Evolutionary conservation across 2,329 filamentous ascomycete genomes (phyloP).

Genomic region (Ophiocordyceps polyrhachis-furcata): DNA sequence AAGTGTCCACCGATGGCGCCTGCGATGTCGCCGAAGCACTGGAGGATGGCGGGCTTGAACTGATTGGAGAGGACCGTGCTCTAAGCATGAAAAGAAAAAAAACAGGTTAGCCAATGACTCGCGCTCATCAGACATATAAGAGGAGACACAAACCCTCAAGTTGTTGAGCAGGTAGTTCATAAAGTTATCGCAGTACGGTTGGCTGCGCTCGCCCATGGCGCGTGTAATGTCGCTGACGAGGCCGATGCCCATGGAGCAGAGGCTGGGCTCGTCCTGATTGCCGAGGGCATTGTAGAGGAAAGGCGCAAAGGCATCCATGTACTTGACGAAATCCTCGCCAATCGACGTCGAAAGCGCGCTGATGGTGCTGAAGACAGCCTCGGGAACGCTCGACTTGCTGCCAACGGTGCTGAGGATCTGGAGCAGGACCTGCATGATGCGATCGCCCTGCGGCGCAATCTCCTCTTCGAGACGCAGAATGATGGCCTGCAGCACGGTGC

Average conservation of each 20-base stretch:
- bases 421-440: conserved; percentile 80
- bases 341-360: conserved; percentile 82
- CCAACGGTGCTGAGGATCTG: conserved; percentile 61
- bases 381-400: conserved; percentile 81
- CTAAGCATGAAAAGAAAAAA: conserved; percentile 28
- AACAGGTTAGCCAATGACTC: not conserved
- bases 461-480: conserved; percentile 82
- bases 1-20: conserved; percentile 84
- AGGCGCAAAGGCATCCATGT: conserved; percentile 89
- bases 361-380: conserved; percentile 81
- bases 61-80: conserved; percentile 80
- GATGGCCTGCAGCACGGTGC: conserved; percentile 79
- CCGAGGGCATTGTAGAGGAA: conserved; percentile 87
- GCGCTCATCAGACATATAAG: not conserved
- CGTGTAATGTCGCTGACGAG: conserved; percentile 92
- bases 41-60: conserved; percentile 94
- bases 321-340: conserved; percentile 85
- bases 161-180: conserved; percentile 97
- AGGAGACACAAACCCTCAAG: conserved; percentile 43
- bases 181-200: conserved; percentile 90
- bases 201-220: conserved; percentile 73
- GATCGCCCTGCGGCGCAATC: conserved; percentile 74
- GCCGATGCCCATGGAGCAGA: conserved; percentile 95
- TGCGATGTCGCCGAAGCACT: conserved; percentile 96
- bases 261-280: conserved; percentile 85